A percentile compares a stretch with the other conserved stretches of the same genome.
Evolutionary conservation across 805 yeast genomes (phyloP).

Genomic region (Jamesozyma jinghongensis): DNA sequence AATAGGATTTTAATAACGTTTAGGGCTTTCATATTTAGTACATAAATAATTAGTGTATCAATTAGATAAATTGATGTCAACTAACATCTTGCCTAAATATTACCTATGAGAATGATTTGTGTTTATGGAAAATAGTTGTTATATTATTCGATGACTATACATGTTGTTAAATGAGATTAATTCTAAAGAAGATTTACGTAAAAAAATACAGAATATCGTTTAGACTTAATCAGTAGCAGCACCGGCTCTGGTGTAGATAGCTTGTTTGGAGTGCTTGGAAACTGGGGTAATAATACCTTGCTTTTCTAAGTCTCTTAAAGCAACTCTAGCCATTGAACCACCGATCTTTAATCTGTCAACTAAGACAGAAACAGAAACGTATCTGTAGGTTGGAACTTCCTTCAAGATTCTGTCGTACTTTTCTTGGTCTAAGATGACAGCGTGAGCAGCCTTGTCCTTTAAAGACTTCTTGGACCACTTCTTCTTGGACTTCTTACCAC

Average conservation of each 20-base stretch:
- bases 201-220: background rate
- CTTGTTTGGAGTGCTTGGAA: conserved; percentile 92
- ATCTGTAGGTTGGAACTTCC: conserved; percentile 99
- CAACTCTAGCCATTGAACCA: conserved; percentile 98
- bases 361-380: conserved; percentile 92
- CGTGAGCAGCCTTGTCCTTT: conserved; percentile 99
- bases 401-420: conserved; percentile 98
- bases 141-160: conserved; percentile 3
- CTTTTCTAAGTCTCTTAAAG: conserved; percentile 88
- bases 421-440: conserved; percentile 94
- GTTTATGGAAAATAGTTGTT: conserved; percentile 1
- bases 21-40: too few species aligned
- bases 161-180: background rate
- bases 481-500: conserved; percentile 99
- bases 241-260: conserved; percentile 83
- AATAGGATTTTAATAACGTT: too few species aligned
- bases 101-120: background rate
- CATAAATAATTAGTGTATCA: too few species aligned
- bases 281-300: conserved; percentile 94
- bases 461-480: conserved; percentile 99
- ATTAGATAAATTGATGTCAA: too few species aligned
- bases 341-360: conserved; percentile 99
- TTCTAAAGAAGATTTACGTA: background rate
- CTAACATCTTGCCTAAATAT: too few species aligned
- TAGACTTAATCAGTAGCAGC: conserved; percentile 43